Percentiles rank a stretch among this genome's conserved stretches.
phyloP scores from a whole-genome alignment of 257 asterid species.

The Ilex aquifolium region DNA sequence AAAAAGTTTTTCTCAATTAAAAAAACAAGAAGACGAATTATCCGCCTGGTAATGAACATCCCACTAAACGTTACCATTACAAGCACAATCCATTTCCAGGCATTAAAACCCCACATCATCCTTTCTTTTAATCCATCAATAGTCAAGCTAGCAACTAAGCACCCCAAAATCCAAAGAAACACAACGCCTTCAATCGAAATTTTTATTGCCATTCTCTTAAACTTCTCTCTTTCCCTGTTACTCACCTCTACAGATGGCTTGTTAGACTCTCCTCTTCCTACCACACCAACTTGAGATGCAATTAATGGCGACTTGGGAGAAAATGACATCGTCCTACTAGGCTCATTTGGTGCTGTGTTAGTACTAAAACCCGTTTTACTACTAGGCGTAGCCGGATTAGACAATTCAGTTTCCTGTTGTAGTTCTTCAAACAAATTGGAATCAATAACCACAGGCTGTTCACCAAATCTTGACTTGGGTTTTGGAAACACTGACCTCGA shows the following conservation, averaged over 20 bases:
- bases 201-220: slow-evolving; percentile 47
- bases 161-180: slow-evolving; percentile 48
- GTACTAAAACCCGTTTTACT: slow-evolving; percentile 18
- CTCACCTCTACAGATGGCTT: slow-evolving; percentile 75
- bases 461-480: slow-evolving; percentile 90
- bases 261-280: slow-evolving; percentile 59
- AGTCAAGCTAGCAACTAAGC: slow-evolving; percentile 47
- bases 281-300: slow-evolving; percentile 46
- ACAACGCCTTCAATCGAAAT: slow-evolving; percentile 61
- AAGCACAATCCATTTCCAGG: slow-evolving; percentile 73
- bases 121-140: slow-evolving; percentile 28
- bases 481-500: slow-evolving; percentile 59
- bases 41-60: slow-evolving; percentile 53
- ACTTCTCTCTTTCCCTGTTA: slow-evolving; percentile 48
- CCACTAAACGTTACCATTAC: slow-evolving; percentile 80
- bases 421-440: slow-evolving; percentile 24
- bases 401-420: slow-evolving; percentile 17
- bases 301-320: slow-evolving; percentile 60
- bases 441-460: slow-evolving; percentile 47
- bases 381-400: slow-evolving; percentile 48
- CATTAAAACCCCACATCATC: slow-evolving; percentile 44
- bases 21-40: slow-evolving; percentile 54
- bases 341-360: slow-evolving; percentile 28
- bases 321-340: slow-evolving; percentile 22
- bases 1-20: slow-evolving; percentile 72